A percentile compares a stretch with the other conserved stretches of the same genome.
phyloP scores from a whole-genome alignment of 306 rosid species.

The Trichosanthes cucumerina region DNA sequence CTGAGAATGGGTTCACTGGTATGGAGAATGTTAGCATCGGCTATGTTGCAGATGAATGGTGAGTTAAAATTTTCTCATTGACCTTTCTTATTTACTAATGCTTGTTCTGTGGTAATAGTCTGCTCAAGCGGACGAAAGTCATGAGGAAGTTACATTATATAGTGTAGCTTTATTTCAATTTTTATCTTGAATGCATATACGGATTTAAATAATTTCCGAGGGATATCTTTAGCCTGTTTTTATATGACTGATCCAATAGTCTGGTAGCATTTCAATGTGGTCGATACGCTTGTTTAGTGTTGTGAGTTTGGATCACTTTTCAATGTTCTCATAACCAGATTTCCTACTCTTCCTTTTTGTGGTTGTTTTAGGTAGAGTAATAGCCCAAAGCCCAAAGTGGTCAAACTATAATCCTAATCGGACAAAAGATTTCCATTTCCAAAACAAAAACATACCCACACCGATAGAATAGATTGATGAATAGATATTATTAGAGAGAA shows the following conservation, averaged over 20 bases:
- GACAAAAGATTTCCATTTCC: not conserved
- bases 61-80: conserved; percentile 17
- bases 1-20: conserved; percentile 24
- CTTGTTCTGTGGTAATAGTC: not conserved
- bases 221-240: not conserved
- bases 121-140: not conserved
- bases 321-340: not conserved
- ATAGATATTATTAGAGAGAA: not conserved
- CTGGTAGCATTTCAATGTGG: not conserved
- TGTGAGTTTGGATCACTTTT: not conserved
- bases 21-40: conserved; percentile 38
- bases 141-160: not conserved
- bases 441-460: not conserved
- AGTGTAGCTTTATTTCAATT: not conserved
- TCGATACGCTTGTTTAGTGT: not conserved
- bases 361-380: not conserved
- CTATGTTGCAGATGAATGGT: conserved; percentile 81
- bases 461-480: not conserved
- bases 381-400: not conserved
- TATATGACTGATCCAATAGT: not conserved
- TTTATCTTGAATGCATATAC: not conserved
- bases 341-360: not conserved
- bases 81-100: not conserved
- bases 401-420: not conserved
- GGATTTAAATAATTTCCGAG: not conserved